Conservation (phyloP, 352 stramenopile genomes). For the Phytophthora sansomeana region DNA sequence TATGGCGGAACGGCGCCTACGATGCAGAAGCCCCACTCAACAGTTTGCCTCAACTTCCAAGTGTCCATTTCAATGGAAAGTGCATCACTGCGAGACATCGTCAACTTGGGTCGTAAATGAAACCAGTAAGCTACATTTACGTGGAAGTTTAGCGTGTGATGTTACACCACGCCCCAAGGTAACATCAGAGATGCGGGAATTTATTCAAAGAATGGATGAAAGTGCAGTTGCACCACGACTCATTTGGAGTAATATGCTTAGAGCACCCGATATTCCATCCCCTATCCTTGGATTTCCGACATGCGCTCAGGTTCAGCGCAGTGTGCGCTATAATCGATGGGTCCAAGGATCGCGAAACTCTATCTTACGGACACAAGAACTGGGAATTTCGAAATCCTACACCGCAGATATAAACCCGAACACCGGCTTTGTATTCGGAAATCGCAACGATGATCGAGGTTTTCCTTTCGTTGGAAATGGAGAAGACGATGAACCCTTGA, state of each 20-base stretch:
- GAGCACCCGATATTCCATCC: constrained; percentile 3
- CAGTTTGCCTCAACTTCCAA: too few species aligned
- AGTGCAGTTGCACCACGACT: constrained; percentile 5
- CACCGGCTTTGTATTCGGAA: constrained; percentile 13
- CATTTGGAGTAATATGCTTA: constrained; percentile 5
- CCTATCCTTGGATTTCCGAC: not conserved
- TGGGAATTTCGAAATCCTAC: not conserved
- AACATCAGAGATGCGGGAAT: constrained; percentile 8
- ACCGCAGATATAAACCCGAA: not conserved
- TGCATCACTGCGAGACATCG: not conserved
- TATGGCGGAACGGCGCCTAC: too few species aligned
- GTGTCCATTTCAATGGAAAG: constrained; percentile 10
- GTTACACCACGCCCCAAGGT: constrained; percentile 1
- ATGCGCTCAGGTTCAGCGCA: constrained; percentile 11
- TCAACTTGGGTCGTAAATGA: constrained; percentile 1
- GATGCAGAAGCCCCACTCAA: too few species aligned
- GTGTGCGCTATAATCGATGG: constrained; percentile 7
- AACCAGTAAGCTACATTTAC: not conserved
- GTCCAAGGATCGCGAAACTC: constrained; percentile 4
- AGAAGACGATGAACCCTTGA: constrained; percentile 11
- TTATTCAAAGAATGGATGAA: constrained; percentile 14
- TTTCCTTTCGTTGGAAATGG: constrained; percentile 20
- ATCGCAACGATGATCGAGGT: not conserved
- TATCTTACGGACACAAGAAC: not conserved
- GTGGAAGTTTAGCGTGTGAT: not conserved